phyloP scores from a whole-genome alignment of 139 green algal genomes.

The Closterium sp. region DNA sequence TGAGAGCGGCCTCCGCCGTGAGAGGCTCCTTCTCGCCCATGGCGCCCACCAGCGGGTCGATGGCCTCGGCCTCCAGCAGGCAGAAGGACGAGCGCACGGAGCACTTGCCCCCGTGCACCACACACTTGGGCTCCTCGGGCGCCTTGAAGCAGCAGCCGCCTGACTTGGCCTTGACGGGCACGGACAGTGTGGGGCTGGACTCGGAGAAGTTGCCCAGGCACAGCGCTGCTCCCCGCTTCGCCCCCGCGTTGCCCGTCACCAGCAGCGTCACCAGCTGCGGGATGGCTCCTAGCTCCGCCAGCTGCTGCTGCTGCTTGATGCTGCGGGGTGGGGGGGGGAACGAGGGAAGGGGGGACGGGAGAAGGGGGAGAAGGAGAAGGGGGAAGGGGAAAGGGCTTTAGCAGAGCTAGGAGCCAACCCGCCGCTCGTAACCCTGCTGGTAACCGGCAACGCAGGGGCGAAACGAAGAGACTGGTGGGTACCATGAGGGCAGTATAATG shows the following conservation, averaged over 20 bases:
- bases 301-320: slow-evolving; percentile 20
- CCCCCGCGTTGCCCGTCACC: slow-evolving; percentile 1
- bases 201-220: slow-evolving; percentile 35
- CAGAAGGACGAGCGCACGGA: slow-evolving; percentile 22
- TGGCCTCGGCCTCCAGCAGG: slow-evolving; percentile 31
- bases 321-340: neutral
- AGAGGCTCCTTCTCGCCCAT: slow-evolving; percentile 16
- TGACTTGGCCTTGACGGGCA: neutral
- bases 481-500: too few species aligned
- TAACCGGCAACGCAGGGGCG: slow-evolving; percentile 1
- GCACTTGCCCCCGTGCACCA: slow-evolving; percentile 23
- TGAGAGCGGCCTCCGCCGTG: slow-evolving; percentile 29
- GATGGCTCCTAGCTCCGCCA: slow-evolving; percentile 31
- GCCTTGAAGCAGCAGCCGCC: slow-evolving; percentile 33
- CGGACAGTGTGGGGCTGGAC: neutral
- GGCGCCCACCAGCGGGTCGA: slow-evolving; percentile 15
- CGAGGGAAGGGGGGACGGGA: too few species aligned
- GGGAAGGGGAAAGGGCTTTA: neutral
- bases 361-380: too few species aligned
- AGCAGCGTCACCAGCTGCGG: slow-evolving; percentile 27
- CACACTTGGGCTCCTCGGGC: slow-evolving; percentile 11
- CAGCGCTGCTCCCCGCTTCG: slow-evolving; percentile 15
- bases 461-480: neutral
- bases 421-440: slow-evolving; percentile 21
- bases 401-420: slow-evolving; percentile 29